Percentiles rank a stretch among this genome's conserved stretches.
phyloP scores from a whole-genome alignment of 1,139 yeast genomes.

The Debaryomycetaceae sp. region DNA sequence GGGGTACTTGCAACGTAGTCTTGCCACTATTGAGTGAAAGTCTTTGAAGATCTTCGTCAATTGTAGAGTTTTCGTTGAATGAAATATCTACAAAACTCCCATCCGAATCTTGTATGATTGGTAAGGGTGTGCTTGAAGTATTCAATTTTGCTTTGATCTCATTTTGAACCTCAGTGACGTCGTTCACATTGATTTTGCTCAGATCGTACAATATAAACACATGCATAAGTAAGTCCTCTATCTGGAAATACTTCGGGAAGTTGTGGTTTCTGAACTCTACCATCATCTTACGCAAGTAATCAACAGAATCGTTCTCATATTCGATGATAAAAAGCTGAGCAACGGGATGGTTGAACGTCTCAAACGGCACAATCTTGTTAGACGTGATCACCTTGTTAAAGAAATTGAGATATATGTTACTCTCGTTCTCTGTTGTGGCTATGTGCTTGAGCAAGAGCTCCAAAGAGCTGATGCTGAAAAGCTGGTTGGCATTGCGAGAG shows the following conservation, averaged over 20 bases:
- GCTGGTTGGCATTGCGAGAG: conserved; percentile 15
- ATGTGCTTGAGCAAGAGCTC: conserved; percentile 28
- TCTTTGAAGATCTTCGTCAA: conserved; percentile 52
- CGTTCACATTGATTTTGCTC: conserved; percentile 15
- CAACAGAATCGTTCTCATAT: conserved; percentile 44
- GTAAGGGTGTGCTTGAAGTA: conserved; percentile 26
- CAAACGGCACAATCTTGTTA: conserved; percentile 70
- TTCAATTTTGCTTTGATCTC: conserved; percentile 24
- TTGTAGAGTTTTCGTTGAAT: conserved; percentile 40
- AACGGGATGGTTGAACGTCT: conserved; percentile 87
- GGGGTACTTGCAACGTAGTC: conserved; percentile 25
- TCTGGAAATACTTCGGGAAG: conserved; percentile 59
- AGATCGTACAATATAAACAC: conserved; percentile 40
- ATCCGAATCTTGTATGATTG: conserved; percentile 13
- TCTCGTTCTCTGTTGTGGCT: conserved; percentile 8
- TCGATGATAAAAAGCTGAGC: conserved; percentile 70
- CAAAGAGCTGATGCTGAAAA: conserved; percentile 40
- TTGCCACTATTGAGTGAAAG: conserved; percentile 24
- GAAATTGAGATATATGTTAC: conserved; percentile 52
- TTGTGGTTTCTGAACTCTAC: conserved; percentile 40
- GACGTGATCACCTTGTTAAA: conserved; percentile 62
- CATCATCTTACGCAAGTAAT: conserved; percentile 35
- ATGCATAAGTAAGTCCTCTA: conserved; percentile 52
- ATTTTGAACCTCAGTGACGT: conserved; percentile 33
- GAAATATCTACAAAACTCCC: conserved; percentile 16